phyloP scores from a whole-genome alignment of 257 asterid species.

The Solanum clarkiae region DNA sequence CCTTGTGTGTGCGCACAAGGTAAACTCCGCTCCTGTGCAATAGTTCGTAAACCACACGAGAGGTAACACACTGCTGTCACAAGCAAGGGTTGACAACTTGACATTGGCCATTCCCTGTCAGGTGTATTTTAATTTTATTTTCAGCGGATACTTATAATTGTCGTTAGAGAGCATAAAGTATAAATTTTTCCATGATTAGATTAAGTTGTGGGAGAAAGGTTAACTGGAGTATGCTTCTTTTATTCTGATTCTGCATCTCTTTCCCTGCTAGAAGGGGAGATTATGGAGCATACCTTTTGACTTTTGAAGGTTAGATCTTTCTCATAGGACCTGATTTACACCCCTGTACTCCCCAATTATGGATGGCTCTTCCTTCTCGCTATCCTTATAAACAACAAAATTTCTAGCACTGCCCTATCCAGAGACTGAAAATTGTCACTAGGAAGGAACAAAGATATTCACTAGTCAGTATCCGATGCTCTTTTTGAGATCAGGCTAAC shows the following conservation, averaged over 20 bases:
- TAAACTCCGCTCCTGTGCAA: too few relatives aligned
- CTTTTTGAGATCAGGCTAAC: too few relatives aligned
- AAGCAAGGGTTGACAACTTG: not conserved
- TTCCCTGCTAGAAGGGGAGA: not conserved
- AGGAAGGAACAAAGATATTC: not conserved
- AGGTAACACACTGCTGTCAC: too few relatives aligned
- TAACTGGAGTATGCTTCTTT: not conserved
- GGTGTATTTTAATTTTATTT: not conserved
- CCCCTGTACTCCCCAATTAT: not conserved
- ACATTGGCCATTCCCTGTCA: not conserved
- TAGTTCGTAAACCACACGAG: too few relatives aligned
- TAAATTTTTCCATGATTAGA: not conserved
- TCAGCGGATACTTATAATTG: not conserved
- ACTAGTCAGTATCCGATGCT: not conserved
- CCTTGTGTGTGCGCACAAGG: too few relatives aligned
- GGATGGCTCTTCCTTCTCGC: not conserved
- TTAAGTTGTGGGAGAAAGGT: not conserved
- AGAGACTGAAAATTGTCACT: not conserved
- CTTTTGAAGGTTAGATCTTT: not conserved
- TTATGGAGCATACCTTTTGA: not conserved
- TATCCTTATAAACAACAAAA: not conserved
- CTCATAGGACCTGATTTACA: not conserved
- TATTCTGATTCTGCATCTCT: not conserved
- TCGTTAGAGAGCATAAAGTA: not conserved
- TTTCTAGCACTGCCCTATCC: not conserved